Conservation (phyloP, 495 filamentous ascomycete genomes). For the Neurospora africana region DNA sequence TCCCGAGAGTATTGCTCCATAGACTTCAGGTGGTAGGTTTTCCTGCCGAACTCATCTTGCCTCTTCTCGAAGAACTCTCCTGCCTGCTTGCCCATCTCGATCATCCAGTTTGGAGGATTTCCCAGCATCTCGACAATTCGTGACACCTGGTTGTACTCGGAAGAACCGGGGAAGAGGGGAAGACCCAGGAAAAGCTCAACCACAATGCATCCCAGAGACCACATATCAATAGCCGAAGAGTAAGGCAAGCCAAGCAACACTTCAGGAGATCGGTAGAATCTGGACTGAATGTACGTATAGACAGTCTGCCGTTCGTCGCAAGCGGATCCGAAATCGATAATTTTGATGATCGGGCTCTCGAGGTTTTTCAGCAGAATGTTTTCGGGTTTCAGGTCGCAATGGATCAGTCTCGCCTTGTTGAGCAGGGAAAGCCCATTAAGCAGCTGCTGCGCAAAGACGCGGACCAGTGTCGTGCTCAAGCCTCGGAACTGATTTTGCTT, state of each 20-base stretch:
- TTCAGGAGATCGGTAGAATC: slow-evolving; percentile 96
- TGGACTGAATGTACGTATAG: slow-evolving; percentile 98
- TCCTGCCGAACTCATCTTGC: slow-evolving; percentile 78
- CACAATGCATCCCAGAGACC: slow-evolving; percentile 97
- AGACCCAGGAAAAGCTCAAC: slow-evolving; percentile 95
- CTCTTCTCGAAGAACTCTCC: slow-evolving; percentile 96
- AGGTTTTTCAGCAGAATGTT: slow-evolving; percentile 98
- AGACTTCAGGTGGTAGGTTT: slow-evolving; percentile 84
- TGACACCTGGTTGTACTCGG: slow-evolving; percentile 97
- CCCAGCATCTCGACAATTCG: slow-evolving; percentile 98
- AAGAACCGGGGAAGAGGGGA: slow-evolving; percentile 93
- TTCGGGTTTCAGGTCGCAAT: slow-evolving; percentile 97
- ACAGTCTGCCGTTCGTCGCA: slow-evolving; percentile 98
- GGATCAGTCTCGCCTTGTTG: slow-evolving; percentile 94
- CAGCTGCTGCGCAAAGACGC: slow-evolving; percentile 96
- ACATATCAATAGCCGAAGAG: slow-evolving; percentile 99
- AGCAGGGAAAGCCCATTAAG: slow-evolving; percentile 84
- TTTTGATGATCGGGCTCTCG: slow-evolving; percentile 99
- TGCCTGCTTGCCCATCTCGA: slow-evolving; percentile 97
- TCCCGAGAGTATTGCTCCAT: slow-evolving; percentile 97
- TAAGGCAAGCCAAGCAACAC: slow-evolving; percentile 91
- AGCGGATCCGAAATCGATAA: slow-evolving; percentile 98
- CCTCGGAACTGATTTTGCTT: slow-evolving; percentile 99
- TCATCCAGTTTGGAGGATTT: slow-evolving; percentile 95
- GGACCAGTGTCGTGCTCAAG: slow-evolving; percentile 90